Evolutionary conservation across 1,139 yeast genomes (phyloP), one percentile per base, ranked within the genome.

Genomic region (Zygosaccharomyces sapae): DNA sequence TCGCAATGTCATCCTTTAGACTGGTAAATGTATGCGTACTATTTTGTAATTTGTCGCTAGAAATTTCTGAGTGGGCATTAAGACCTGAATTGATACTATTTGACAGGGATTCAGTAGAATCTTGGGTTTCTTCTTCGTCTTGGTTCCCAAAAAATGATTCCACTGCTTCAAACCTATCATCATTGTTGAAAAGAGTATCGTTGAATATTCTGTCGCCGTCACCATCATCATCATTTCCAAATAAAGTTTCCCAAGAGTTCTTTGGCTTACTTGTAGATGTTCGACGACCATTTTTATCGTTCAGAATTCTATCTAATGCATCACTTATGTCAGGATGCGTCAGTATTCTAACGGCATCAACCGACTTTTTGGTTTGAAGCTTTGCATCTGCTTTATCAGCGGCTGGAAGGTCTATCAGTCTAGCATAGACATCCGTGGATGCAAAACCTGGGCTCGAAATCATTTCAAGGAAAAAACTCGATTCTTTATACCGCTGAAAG

Each of bases 1-100:
- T 36, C 2, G 72, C 70, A 34, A 88, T 85, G 46, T 84, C 86
- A 55, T 83, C 87, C 0, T 83, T 75, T 13, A 86, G 67, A 45
- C 84, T 79, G 47, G 83, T 69, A 46, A 38, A 46, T 33, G 27
- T 44, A 44, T 29, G 25, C 13, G 18, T 27, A 81, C 81, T 31
- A 22, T 40, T 38, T 8, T 24, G 36, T 31, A 27, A 27, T 8
- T 25, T 16, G n/a, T 24, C 33, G 8, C 30, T 7, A 10, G 41
- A 18, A 9, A 34, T 19, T 20, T 30, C 39, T 8, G 31, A 27
- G 20, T 31, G 13, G 3, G 16, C 38, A 12, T 9, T 18, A 31
- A 12, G 16, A 4, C 40, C 31, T 6, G 40, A 22, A 19, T 27
- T 24, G 9, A 37, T 37, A n/a, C 40, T 37, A 25, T 30, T 16